phyloP scores from a whole-genome alignment of 164 flowering plant species.

The Paratinospora sagittata region DNA sequence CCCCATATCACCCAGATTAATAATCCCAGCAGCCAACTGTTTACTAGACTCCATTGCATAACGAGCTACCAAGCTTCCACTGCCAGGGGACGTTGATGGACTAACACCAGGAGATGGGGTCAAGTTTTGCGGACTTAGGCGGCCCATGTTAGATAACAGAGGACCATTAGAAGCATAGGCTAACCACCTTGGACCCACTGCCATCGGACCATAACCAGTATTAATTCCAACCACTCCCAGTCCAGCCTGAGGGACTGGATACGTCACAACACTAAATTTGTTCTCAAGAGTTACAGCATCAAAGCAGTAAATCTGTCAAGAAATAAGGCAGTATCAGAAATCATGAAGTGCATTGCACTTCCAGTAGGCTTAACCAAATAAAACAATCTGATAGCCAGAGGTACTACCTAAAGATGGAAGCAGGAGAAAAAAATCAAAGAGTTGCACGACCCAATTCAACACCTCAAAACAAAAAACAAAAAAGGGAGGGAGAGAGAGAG shows the following conservation, averaged over 20 bases:
- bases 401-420: no score
- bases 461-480: no score
- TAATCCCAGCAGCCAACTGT: conserved; percentile 77
- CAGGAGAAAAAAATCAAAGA: no score
- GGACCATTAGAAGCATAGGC: conserved; percentile 89
- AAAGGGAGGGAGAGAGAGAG: background rate
- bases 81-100: conserved; percentile 88
- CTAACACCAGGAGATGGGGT: conserved; percentile 86
- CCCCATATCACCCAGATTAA: conserved; percentile 86
- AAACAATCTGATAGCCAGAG: no score
- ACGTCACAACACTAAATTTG: conserved; percentile 80
- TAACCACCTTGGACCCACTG: conserved; percentile 92
- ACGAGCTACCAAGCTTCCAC: conserved; percentile 72
- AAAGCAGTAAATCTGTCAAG: conserved; percentile 82
- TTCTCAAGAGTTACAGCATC: conserved; percentile 89
- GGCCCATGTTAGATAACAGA: conserved; percentile 54
- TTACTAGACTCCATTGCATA: conserved; percentile 98
- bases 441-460: no score
- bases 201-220: conserved; percentile 95
- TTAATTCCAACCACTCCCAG: conserved; percentile 59
- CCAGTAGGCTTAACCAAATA: background rate
- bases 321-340: conserved; percentile 12
- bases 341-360: background rate
- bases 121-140: conserved; percentile 84
- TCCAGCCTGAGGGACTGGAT: conserved; percentile 71